Percentiles rank a stretch among this genome's conserved stretches.
Conservation (phyloP, 2,329 filamentous ascomycete species). For the Xylaria multiplex region DNA sequence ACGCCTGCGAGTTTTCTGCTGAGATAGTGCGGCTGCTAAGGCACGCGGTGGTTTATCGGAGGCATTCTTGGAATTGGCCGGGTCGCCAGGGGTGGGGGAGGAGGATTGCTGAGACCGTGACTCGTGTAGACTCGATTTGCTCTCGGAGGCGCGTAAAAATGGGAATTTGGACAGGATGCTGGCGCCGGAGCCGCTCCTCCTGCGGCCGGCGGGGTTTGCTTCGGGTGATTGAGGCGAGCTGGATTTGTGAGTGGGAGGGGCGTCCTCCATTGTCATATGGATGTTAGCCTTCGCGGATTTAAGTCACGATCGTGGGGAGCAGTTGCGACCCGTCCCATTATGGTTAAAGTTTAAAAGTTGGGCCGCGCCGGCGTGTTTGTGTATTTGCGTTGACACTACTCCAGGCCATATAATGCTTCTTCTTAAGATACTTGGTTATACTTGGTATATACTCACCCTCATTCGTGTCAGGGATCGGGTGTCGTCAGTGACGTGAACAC, state of each 20-base stretch:
- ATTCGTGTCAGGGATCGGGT: neutral
- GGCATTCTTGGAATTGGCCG: slow-evolving; percentile 26
- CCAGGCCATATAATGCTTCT: too few relatives aligned
- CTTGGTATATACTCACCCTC: too few relatives aligned
- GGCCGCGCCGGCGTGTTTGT: slow-evolving; percentile 11
- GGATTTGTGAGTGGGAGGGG: slow-evolving; percentile 45
- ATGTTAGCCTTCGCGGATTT: slow-evolving; percentile 35
- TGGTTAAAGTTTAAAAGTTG: slow-evolving; percentile 22
- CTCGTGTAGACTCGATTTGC: slow-evolving; percentile 46
- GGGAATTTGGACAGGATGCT: slow-evolving; percentile 75
- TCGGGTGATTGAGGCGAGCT: slow-evolving; percentile 44
- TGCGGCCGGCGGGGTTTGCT: slow-evolving; percentile 51
- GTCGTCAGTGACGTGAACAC: slow-evolving; percentile 8
- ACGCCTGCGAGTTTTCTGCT: slow-evolving; percentile 71
- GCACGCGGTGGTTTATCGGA: slow-evolving; percentile 45
- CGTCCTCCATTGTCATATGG: slow-evolving; percentile 44
- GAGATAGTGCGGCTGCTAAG: slow-evolving; percentile 48
- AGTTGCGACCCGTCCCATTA: slow-evolving; percentile 41
- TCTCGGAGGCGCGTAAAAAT: slow-evolving; percentile 66
- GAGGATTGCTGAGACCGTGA: slow-evolving; percentile 42
- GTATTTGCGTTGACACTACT: neutral
- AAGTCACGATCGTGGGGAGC: slow-evolving; percentile 24
- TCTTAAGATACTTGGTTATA: too few relatives aligned
- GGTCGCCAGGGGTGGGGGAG: slow-evolving; percentile 31
- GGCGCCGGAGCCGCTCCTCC: slow-evolving; percentile 67